Evolutionary conservation across 768 basidiomycete species (phyloP).

Genomic region (Naganishia kalamii): DNA sequence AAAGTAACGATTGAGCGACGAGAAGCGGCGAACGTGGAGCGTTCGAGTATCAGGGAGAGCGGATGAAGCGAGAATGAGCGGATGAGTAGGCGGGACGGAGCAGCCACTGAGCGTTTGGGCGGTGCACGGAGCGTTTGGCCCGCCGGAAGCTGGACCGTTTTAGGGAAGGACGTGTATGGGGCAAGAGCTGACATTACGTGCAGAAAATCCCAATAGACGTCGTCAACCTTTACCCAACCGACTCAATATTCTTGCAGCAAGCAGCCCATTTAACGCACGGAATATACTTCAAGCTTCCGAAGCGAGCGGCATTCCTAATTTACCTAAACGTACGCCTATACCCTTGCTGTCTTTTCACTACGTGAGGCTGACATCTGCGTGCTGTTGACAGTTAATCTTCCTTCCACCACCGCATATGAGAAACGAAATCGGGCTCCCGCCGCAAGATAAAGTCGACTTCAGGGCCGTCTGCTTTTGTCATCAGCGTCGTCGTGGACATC

Average conservation of each 20-base stretch:
- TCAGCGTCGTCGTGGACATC: constrained; percentile 88
- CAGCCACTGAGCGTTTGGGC: no score
- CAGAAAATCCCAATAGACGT: constrained; percentile 97
- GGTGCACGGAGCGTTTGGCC: no score
- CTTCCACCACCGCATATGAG: constrained; percentile 66
- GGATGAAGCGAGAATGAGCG: no score
- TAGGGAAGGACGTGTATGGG: no score
- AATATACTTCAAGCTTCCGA: constrained; percentile 77
- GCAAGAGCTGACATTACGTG: no score
- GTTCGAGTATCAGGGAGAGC: no score
- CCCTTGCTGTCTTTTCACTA: constrained; percentile 8
- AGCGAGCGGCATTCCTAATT: constrained; percentile 80
- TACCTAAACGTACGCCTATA: constrained; percentile 63
- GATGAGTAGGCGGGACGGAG: no score
- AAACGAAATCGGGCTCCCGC: constrained; percentile 71
- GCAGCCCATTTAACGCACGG: constrained; percentile 92
- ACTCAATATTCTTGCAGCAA: constrained; percentile 94
- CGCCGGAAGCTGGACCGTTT: no score
- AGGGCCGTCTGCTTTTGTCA: constrained; percentile 98
- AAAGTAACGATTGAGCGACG: no score
- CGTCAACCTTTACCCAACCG: constrained; percentile 79
- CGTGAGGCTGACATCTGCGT: not conserved
- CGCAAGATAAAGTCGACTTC: constrained; percentile 92
- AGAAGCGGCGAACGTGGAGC: no score
- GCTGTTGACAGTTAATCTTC: constrained; percentile 67